Conservation (phyloP, 2,329 filamentous ascomycete genomes). For the Pyricularia sp. region DNA sequence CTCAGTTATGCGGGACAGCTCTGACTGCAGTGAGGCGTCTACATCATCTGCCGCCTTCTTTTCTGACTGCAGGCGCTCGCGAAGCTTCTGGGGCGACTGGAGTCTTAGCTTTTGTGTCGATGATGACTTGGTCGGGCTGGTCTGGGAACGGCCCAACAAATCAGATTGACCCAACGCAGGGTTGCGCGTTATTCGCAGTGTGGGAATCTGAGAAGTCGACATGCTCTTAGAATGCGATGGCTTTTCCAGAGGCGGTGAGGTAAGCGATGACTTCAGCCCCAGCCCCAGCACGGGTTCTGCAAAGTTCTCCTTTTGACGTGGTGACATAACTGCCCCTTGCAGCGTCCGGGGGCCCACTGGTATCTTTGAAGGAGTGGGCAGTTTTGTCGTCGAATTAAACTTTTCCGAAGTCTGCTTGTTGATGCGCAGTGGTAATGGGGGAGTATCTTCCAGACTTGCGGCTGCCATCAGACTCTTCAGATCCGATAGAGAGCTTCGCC, state of each 20-base stretch:
- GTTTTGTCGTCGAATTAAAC: conserved; percentile 38
- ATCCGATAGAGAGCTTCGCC: conserved; percentile 84
- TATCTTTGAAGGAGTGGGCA: conserved; percentile 34
- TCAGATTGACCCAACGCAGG: conserved; percentile 12
- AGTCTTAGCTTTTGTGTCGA: conserved; percentile 44
- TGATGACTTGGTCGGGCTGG: conserved; percentile 22
- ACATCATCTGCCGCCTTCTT: conserved; percentile 60
- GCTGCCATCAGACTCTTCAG: conserved; percentile 52
- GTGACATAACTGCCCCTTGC: conserved; percentile 17
- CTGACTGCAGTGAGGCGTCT: conserved; percentile 56
- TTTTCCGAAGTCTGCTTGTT: conserved; percentile 43
- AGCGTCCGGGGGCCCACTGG: conserved; percentile 33
- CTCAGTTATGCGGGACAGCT: conserved; percentile 67
- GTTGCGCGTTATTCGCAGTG: conserved; percentile 29
- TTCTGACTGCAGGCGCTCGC: conserved; percentile 75
- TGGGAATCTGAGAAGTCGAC: conserved; percentile 42
- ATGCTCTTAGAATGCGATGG: conserved; percentile 33
- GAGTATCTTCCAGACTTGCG: conserved; percentile 34
- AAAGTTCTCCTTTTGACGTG: conserved; percentile 37
- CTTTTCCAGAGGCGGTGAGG: conserved; percentile 10
- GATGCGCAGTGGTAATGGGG: conserved; percentile 35
- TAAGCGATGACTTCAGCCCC: conserved; percentile 10
- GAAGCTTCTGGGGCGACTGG: conserved; percentile 60
- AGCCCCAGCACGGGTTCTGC: conserved; percentile 8
- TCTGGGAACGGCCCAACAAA: conserved; percentile 17